These are phyloP conservation scores for Acacia acuminata DNA, from an alignment of 306 rosid species.

Conservation along the genomic window DNA sequence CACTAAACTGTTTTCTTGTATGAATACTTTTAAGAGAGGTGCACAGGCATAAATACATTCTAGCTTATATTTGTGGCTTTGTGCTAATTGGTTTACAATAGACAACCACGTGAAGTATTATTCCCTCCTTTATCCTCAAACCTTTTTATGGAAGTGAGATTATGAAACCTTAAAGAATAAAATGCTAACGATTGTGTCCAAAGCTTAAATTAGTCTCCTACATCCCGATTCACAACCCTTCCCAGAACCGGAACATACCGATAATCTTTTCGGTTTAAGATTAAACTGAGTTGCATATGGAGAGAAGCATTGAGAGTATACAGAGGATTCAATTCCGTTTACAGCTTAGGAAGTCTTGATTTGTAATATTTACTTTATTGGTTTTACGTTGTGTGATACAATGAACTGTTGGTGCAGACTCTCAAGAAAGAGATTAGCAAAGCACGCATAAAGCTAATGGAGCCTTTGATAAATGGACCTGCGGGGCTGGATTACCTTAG, in stretches of 20 bases:
- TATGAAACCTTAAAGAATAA: no score
- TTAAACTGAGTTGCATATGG: neutral
- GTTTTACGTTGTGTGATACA: conserved; percentile 23
- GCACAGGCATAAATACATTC: neutral
- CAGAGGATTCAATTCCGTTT: neutral
- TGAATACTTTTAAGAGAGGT: conserved; percentile 5
- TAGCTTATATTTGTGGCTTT: conserved; percentile 1
- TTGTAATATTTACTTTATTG: conserved; percentile 5
- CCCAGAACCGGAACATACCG: no score
- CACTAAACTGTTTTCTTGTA: neutral
- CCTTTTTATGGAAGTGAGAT: no score
- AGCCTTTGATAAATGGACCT: conserved; percentile 84
- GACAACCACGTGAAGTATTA: neutral
- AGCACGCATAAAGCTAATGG: conserved; percentile 76
- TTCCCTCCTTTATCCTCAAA: no score
- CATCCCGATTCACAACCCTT: no score
- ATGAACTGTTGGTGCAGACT: conserved; percentile 47
- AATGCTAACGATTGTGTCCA: no score
- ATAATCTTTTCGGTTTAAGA: neutral
- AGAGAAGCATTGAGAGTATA: neutral
- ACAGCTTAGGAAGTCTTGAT: neutral
- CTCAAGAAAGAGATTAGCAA: conserved; percentile 89
- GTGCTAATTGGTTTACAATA: neutral
- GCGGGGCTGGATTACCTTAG: conserved; percentile 87
- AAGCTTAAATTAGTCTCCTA: no score